Evolutionary conservation across 192 early-diverging fungal species (phyloP), one percentile per base, ranked within the genome.

Genomic region (Oehlia diaphana): DNA sequence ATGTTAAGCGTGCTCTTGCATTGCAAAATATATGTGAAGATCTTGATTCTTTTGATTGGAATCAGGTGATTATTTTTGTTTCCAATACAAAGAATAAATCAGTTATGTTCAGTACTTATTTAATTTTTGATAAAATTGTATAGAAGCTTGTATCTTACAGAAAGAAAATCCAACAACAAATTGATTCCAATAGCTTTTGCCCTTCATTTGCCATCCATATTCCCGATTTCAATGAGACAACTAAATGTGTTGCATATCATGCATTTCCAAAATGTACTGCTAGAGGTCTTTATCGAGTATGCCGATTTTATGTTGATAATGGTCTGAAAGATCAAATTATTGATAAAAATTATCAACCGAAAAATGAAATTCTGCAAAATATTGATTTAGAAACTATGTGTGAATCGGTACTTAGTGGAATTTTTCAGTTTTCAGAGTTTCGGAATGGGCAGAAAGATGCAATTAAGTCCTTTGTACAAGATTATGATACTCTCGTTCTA

Each of bases 301-400:
- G 42, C n/a, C 1, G 3, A 10, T 71, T 71, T 47, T 71, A 71
- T 71, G 8, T 71, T 23, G 69, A 71, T 6, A 71, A 71, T 44
- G 6, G 44, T 26, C 2, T 71, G 2, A 23, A 9, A 19, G 14
- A 47, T 26, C 42, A 71, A 71, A 71, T 71, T 71, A 6, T 44
- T 39, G 21, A 71, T 71, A 71, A 71, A 21, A 70, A 70, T 70
- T 70, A 70, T 47, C 39, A 31, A 31, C 16, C 21, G 28, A 47
- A 71, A 6, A 33, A 21, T 33, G n/a, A 71, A 71, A 47, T 9
- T 23, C 10, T 0, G 5, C 5, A 37, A 37, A 37, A 71, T 47
- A 44, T 71, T 9, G 10, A 12, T 12, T 71, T 71, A 10, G 42
- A 71, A n/a, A 39, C 1, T 2, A 72, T 72, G n/a, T 58, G 14